Percentiles rank a stretch among this genome's conserved stretches.
Conservation (phyloP, 169 alveolate species). For the Babesia gibsoni region DNA sequence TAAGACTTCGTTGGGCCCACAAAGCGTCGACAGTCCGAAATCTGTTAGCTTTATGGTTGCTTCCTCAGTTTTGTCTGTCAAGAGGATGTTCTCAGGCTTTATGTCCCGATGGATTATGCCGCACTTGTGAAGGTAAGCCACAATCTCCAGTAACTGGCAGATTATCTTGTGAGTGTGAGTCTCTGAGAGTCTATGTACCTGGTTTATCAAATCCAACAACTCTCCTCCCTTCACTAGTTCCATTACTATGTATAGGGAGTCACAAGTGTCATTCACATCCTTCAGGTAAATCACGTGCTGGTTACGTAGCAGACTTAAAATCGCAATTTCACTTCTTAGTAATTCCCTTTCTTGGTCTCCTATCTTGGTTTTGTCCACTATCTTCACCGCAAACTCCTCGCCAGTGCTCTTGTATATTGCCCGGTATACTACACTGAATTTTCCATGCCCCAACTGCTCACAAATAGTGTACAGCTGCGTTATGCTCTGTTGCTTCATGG, state of each 20-base stretch:
- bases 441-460: constrained; percentile 80
- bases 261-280: constrained; percentile 83
- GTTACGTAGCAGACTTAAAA: constrained; percentile 79
- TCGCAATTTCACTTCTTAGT: constrained; percentile 84
- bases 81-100: constrained; percentile 94
- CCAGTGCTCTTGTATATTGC: constrained; percentile 75
- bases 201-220: constrained; percentile 74
- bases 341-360: constrained; percentile 80
- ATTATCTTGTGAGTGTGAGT: constrained; percentile 81
- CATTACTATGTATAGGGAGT: constrained; percentile 84
- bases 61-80: constrained; percentile 86
- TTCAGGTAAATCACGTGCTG: constrained; percentile 83
- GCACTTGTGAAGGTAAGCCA: constrained; percentile 91
- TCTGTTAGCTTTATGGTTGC: constrained; percentile 92
- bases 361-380: constrained; percentile 79
- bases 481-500: constrained; percentile 80
- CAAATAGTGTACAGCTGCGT: constrained; percentile 72
- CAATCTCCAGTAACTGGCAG: constrained; percentile 88
- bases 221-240: constrained; percentile 88
- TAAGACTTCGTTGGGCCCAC: constrained; percentile 83
- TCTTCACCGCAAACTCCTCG: constrained; percentile 81
- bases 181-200: constrained; percentile 72
- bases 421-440: constrained; percentile 82
- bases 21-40: constrained; percentile 90
- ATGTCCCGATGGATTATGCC: constrained; percentile 94